Percentiles rank a stretch among this genome's conserved stretches.
Evolutionary conservation across 2,329 filamentous ascomycete species (phyloP).

Genomic region (Aspergillus hortae): DNA sequence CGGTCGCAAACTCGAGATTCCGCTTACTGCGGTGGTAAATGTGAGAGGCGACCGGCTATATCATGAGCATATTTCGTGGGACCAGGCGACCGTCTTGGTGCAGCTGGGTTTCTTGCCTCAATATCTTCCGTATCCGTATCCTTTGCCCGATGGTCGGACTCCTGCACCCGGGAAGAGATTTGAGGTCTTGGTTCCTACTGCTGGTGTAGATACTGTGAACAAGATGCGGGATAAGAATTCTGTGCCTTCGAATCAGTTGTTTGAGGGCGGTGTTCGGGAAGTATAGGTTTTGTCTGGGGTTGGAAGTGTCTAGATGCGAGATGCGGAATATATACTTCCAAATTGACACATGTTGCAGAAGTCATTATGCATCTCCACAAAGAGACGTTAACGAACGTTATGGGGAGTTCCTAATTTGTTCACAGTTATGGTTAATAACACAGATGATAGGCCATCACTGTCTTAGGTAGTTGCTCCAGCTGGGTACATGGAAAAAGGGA

Average conservation of each 20-base stretch:
- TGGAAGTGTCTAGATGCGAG: background rate
- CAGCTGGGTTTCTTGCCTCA: conserved; percentile 63
- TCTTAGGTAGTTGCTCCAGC: too few relatives aligned
- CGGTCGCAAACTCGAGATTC: conserved; percentile 36
- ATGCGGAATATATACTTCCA: background rate
- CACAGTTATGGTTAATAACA: too few relatives aligned
- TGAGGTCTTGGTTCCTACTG: conserved; percentile 60
- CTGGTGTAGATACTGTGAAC: conserved; percentile 51
- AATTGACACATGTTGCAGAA: background rate
- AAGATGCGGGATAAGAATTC: conserved; percentile 51
- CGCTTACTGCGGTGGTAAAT: conserved; percentile 63
- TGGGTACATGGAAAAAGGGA: too few relatives aligned
- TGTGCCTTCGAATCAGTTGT: conserved; percentile 57
- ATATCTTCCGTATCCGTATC: conserved; percentile 61
- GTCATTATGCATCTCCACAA: too few relatives aligned
- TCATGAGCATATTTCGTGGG: conserved; percentile 70
- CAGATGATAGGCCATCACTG: too few relatives aligned
- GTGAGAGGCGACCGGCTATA: conserved; percentile 65
- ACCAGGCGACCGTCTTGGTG: conserved; percentile 59
- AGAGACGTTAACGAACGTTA: too few relatives aligned
- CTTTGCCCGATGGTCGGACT: conserved; percentile 39
- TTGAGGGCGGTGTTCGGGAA: conserved; percentile 34
- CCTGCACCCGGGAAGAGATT: conserved; percentile 41
- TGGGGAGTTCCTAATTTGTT: too few relatives aligned
- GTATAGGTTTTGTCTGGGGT: conserved; percentile 6